Percentiles rank a stretch among this genome's conserved stretches.
Conservation (phyloP, 2,329 filamentous ascomycete species). For the Pseudocercospora cruenta region DNA sequence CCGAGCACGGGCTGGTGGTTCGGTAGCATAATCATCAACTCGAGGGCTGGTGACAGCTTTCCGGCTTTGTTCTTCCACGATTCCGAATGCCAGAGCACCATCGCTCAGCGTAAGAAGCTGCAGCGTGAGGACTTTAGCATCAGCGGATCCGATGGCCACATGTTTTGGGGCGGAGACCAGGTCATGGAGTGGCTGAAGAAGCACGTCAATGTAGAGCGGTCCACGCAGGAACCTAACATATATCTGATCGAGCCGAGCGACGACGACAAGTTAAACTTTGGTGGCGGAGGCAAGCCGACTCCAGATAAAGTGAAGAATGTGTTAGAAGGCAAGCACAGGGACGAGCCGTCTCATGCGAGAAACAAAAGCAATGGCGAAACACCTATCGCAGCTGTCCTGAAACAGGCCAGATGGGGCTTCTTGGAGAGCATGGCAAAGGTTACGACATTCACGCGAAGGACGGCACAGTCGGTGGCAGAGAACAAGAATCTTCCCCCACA, state of each 20-base stretch:
- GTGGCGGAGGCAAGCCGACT: conserved; percentile 58
- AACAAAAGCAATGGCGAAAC: conserved; percentile 61
- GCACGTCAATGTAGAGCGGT: conserved; percentile 82
- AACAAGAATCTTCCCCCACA: conserved; percentile 91
- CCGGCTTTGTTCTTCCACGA: conserved; percentile 98
- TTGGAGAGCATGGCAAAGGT: conserved; percentile 97
- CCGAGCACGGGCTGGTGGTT: conserved; percentile 99
- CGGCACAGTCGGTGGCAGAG: conserved; percentile 88
- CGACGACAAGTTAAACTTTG: conserved; percentile 83
- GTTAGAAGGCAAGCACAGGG: conserved; percentile 42
- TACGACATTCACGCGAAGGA: conserved; percentile 89
- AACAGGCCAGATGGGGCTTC: conserved; percentile 94
- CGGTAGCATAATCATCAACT: conserved; percentile 92
- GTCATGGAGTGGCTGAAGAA: conserved; percentile 85
- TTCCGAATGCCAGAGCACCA: conserved; percentile 92
- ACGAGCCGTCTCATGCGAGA: conserved; percentile 38
- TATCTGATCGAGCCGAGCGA: conserved; percentile 86
- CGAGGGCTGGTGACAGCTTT: conserved; percentile 85
- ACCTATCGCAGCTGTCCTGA: conserved; percentile 91
- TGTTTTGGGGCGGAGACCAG: conserved; percentile 98
- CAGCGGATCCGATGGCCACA: conserved; percentile 62
- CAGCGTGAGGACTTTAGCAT: conserved; percentile 80
- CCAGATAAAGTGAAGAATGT: conserved; percentile 50
- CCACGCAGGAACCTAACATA: conserved; percentile 82
- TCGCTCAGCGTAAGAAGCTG: conserved; percentile 86